These are phyloP conservation scores for Psophocarpus tetragonolobus DNA, from an alignment of 306 rosid genomes.

Conservation along the genomic window DNA sequence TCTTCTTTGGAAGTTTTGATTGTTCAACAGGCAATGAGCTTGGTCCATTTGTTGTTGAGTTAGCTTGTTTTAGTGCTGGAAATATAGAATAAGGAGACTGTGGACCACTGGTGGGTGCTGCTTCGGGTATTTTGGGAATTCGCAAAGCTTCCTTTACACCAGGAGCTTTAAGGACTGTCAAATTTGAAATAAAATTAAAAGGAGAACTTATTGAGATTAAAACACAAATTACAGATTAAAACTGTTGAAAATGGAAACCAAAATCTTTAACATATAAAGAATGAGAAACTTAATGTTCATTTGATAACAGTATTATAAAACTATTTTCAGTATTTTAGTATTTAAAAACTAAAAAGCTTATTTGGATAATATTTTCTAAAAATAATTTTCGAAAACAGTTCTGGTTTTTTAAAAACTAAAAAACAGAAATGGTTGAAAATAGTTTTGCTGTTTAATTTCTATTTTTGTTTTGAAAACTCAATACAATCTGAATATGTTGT, in stretches of 20 bases:
- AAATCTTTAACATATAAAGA: neutral
- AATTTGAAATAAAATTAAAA: conserved; percentile 5
- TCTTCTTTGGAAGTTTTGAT: conserved; percentile 46
- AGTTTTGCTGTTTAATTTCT: too few species aligned
- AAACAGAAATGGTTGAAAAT: too few species aligned
- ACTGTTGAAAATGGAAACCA: conserved; percentile 2
- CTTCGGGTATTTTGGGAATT: conserved; percentile 50
- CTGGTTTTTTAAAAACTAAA: too few species aligned
- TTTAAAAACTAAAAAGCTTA: too few species aligned
- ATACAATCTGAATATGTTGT: too few species aligned
- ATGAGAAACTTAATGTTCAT: too few species aligned
- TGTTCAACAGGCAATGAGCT: conserved; percentile 41
- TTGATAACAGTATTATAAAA: too few species aligned
- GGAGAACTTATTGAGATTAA: neutral
- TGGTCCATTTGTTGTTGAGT: conserved; percentile 29
- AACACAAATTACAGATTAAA: neutral
- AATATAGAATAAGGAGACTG: conserved; percentile 53
- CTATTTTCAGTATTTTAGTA: too few species aligned
- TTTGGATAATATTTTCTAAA: too few species aligned
- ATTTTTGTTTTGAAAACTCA: too few species aligned
- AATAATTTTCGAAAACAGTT: too few species aligned
- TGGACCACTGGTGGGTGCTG: conserved; percentile 41
- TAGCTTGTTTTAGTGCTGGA: conserved; percentile 48
- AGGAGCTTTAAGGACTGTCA: conserved; percentile 58
- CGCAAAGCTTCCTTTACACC: conserved; percentile 65